phyloP scores from a whole-genome alignment of 1,139 yeast genomes.

The Pichia sp. region DNA sequence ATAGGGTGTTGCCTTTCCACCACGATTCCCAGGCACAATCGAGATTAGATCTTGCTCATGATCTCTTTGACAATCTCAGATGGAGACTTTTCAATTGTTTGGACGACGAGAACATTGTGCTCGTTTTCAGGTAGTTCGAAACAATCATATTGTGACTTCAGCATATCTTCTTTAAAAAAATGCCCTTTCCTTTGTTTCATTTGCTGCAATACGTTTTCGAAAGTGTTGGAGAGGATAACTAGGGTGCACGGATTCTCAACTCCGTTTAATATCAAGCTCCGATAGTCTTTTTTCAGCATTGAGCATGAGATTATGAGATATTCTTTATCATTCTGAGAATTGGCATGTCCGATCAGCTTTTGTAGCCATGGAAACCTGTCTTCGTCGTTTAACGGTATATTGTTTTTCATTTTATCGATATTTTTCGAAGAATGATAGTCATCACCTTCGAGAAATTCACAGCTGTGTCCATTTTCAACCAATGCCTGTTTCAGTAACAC shows the following conservation, averaged over 20 bases:
- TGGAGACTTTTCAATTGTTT: too few species aligned
- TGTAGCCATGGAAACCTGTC: conserved; percentile 90
- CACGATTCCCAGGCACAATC: neutral
- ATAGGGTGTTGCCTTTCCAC: too few species aligned
- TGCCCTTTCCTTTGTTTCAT: conserved; percentile 61
- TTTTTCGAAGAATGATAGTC: conserved; percentile 59
- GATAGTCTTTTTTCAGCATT: conserved; percentile 63
- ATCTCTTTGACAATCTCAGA: too few species aligned
- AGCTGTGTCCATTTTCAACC: neutral
- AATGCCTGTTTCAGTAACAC: conserved; percentile 32
- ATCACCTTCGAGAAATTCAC: conserved; percentile 73
- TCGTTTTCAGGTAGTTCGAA: conserved; percentile 54
- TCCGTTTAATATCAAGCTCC: conserved; percentile 42
- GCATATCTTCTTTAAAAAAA: conserved; percentile 82
- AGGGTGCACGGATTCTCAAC: neutral
- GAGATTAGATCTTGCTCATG: too few species aligned
- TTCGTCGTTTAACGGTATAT: conserved; percentile 75
- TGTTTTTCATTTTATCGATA: conserved; percentile 72
- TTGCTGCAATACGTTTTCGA: conserved; percentile 51
- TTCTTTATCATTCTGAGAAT: conserved; percentile 37
- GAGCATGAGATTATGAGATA: conserved; percentile 71
- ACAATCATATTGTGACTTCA: conserved; percentile 64
- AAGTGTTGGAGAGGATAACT: conserved; percentile 52
- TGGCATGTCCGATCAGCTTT: conserved; percentile 11
- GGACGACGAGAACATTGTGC: too few species aligned